A percentile compares a stretch with the other conserved stretches of the same genome.
Evolutionary conservation across 2,329 filamentous ascomycete genomes (phyloP).

Genomic region (Beauveria sp.): DNA sequence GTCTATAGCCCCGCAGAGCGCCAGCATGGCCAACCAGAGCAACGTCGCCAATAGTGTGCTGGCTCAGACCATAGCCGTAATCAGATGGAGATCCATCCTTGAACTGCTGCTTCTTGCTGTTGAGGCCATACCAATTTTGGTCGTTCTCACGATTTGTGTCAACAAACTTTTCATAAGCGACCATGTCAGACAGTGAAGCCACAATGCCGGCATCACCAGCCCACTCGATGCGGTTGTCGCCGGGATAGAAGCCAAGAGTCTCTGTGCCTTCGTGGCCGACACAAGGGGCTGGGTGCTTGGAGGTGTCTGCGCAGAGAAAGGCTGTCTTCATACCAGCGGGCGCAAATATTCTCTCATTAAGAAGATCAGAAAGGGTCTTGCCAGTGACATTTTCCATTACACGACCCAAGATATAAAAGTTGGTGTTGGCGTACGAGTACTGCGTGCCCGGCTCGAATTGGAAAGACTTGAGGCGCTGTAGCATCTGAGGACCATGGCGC

Average conservation of each 20-base stretch:
- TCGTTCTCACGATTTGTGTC: constrained; percentile 23
- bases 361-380: constrained; percentile 25
- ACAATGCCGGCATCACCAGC: constrained; percentile 36
- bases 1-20: constrained; percentile 32
- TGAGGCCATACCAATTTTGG: constrained; percentile 24
- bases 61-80: constrained; percentile 31
- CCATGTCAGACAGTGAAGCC: constrained; percentile 36
- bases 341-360: constrained; percentile 29
- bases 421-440: constrained; percentile 36
- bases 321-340: constrained; percentile 36
- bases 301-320: constrained; percentile 27
- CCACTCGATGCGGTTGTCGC: constrained; percentile 36
- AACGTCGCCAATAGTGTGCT: constrained; percentile 19
- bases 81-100: constrained; percentile 25
- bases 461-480: constrained; percentile 25
- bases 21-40: constrained; percentile 30
- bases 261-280: constrained; percentile 36
- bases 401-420: constrained; percentile 31
- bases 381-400: constrained; percentile 30
- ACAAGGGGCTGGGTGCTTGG: constrained; percentile 30
- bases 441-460: constrained; percentile 36
- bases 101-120: constrained; percentile 16
- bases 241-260: constrained; percentile 26
- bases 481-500: constrained; percentile 21
- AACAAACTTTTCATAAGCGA: constrained; percentile 35